phyloP scores from a whole-genome alignment of 768 basidiomycete species.

The Calocera cornea region DNA sequence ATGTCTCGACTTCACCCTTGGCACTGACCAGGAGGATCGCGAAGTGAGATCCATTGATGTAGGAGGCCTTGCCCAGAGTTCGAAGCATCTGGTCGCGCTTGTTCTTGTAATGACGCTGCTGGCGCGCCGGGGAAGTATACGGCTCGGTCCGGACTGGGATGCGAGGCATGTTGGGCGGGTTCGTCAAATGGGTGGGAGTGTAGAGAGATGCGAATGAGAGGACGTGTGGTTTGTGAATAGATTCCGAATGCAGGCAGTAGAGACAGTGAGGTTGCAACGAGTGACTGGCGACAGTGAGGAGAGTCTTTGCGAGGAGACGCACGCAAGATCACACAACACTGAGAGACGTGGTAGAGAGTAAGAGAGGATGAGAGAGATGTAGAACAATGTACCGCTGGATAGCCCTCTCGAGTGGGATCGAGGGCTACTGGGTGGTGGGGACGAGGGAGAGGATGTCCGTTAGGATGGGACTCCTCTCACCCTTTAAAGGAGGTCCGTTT shows the following conservation, averaged over 20 bases:
- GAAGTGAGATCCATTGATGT: slow-evolving; percentile 29
- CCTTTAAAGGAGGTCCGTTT: neutral
- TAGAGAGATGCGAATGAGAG: neutral
- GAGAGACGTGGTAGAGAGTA: slow-evolving; percentile 4
- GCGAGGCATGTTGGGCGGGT: slow-evolving; percentile 21
- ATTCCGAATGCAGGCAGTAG: slow-evolving; percentile 1
- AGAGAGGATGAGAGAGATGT: neutral
- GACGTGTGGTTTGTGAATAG: neutral
- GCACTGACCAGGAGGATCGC: slow-evolving; percentile 27
- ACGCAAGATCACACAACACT: neutral
- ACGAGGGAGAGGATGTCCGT: neutral
- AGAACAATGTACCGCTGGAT: neutral
- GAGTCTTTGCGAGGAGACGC: neutral
- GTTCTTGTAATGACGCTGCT: slow-evolving; percentile 27
- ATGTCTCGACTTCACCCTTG: slow-evolving; percentile 26
- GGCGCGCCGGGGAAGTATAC: slow-evolving; percentile 24
- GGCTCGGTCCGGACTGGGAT: slow-evolving; percentile 28
- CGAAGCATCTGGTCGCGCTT: slow-evolving; percentile 27
- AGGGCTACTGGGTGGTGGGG: neutral
- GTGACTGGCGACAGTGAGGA: neutral
- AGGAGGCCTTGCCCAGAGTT: slow-evolving; percentile 25
- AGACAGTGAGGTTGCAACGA: neutral
- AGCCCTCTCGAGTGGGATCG: neutral
- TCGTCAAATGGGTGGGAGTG: neutral
- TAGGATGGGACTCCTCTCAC: slow-evolving; percentile 5